Conservation (phyloP, 2,329 filamentous ascomycete genomes). For the Scedosporium aurantiacum region DNA sequence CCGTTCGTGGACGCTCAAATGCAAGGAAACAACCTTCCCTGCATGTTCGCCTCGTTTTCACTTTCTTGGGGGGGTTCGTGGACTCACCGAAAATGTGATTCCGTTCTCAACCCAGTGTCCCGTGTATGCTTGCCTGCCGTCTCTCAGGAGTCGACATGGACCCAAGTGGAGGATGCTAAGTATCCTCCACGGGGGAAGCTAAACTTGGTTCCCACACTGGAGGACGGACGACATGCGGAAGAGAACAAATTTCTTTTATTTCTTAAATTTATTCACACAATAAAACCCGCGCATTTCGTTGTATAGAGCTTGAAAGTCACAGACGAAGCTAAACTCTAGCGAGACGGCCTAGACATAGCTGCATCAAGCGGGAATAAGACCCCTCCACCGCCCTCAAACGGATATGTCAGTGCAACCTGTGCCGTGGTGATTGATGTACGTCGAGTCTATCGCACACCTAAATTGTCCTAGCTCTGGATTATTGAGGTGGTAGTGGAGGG, state of each 20-base stretch:
- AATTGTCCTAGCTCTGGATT: background rate
- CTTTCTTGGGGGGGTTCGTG: background rate
- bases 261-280: no score
- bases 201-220: no score
- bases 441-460: background rate
- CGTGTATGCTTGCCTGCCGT: background rate
- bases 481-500: background rate
- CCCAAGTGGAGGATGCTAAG: background rate
- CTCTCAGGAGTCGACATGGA: background rate
- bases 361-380: no score
- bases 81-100: background rate
- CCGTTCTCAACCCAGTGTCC: background rate
- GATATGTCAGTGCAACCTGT: background rate
- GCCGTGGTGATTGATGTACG: background rate
- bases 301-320: no score
- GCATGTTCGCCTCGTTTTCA: background rate
- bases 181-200: background rate
- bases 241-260: no score
- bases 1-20: no score
- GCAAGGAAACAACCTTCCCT: no score
- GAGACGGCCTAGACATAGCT: no score
- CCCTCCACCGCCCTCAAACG: no score
- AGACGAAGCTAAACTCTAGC: no score
- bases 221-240: no score
- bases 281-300: no score